These are phyloP conservation scores for Stentor roeselii DNA, from an alignment of 73 alveolate species.

Conservation along the genomic window DNA sequence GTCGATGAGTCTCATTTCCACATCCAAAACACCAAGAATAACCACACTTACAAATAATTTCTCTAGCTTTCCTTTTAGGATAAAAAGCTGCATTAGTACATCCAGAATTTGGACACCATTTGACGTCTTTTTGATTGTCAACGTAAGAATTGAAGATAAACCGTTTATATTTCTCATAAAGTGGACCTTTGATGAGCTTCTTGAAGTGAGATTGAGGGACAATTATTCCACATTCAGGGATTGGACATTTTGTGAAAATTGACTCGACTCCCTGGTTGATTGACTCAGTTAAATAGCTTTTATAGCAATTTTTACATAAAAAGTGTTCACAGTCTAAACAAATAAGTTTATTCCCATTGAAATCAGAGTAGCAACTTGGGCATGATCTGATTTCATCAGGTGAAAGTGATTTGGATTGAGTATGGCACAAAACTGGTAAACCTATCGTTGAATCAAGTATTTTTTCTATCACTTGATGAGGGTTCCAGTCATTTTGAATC, in stretches of 20 bases:
- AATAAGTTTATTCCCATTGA: not conserved
- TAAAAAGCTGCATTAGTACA: slow-evolving; percentile 61
- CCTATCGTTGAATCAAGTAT: not conserved
- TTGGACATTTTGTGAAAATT: slow-evolving; percentile 60
- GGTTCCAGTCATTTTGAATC: slow-evolving; percentile 1
- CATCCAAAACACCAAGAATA: slow-evolving; percentile 50
- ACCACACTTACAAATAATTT: slow-evolving; percentile 55
- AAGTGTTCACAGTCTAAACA: slow-evolving; percentile 63
- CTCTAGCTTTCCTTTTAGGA: slow-evolving; percentile 62
- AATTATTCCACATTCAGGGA: slow-evolving; percentile 53
- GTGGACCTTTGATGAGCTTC: not conserved
- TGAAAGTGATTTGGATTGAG: no score
- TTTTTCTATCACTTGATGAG: not conserved
- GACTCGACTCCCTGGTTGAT: slow-evolving; percentile 56
- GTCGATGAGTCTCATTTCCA: slow-evolving; percentile 60
- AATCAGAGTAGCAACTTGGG: no score
- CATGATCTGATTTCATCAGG: no score
- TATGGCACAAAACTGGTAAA: no score
- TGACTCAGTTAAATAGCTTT: slow-evolving; percentile 43
- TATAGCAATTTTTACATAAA: slow-evolving; percentile 71
- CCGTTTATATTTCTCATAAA: slow-evolving; percentile 30
- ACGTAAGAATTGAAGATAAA: slow-evolving; percentile 58
- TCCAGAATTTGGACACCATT: slow-evolving; percentile 88
- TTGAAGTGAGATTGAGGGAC: slow-evolving; percentile 55
- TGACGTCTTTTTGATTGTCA: slow-evolving; percentile 52